These are phyloP conservation scores for Elsinoe ampelina DNA, from an alignment of 2,329 filamentous ascomycete species.

Conservation along the genomic window DNA sequence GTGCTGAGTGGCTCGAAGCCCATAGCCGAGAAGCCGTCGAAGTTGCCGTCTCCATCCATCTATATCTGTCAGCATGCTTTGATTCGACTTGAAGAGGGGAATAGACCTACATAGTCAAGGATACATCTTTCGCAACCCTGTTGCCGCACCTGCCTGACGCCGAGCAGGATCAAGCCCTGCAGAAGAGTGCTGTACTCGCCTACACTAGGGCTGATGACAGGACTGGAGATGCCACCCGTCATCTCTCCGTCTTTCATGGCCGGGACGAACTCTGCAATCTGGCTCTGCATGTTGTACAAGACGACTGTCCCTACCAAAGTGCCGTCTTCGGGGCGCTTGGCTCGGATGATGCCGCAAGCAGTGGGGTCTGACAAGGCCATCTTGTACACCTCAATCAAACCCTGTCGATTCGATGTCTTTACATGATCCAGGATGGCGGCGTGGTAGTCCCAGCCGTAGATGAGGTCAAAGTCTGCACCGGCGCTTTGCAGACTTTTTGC, in stretches of 20 bases:
- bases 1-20: constrained; percentile 70
- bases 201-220: constrained; percentile 60
- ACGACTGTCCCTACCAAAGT: constrained; percentile 70
- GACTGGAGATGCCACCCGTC: constrained; percentile 70
- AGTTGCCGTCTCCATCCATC: constrained; percentile 62
- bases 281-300: constrained; percentile 62
- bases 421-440: constrained; percentile 67
- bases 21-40: constrained; percentile 66
- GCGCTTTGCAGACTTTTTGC: constrained; percentile 62
- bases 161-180: constrained; percentile 72
- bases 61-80: constrained; percentile 31
- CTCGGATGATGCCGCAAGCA: constrained; percentile 72
- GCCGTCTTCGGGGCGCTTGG: constrained; percentile 59
- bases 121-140: constrained; percentile 65
- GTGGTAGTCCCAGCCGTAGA: constrained; percentile 69
- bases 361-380: constrained; percentile 62
- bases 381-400: constrained; percentile 70
- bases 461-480: constrained; percentile 71
- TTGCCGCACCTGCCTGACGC: constrained; percentile 71
- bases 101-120: constrained; percentile 63
- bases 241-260: constrained; percentile 50
- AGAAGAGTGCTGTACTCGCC: constrained; percentile 62
- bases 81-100: not conserved
- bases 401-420: constrained; percentile 62
- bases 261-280: constrained; percentile 61